Base-by-base conservation (phyloP, 73 alveolate species). In the Effrenium voratum region DNA sequence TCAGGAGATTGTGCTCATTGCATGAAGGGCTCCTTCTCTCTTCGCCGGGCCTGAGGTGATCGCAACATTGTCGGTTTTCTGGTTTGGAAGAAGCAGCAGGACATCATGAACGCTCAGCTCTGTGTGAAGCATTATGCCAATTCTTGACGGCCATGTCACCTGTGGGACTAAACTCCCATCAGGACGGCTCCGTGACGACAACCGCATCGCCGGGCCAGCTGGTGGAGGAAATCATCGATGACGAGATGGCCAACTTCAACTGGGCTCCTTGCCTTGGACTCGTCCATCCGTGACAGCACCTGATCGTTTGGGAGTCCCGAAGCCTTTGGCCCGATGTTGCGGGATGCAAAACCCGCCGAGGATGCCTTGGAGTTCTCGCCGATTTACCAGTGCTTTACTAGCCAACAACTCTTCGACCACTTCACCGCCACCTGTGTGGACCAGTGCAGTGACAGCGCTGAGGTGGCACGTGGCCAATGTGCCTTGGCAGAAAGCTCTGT, bases 361-460 rank as follows among this genome's bases (percentile, higher is more conserved):
- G 96, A 90, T 66, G 97, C 97, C 52, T 70, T 90, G 97, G 97
- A 90, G 49, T 90, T 90, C 55, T 90, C 97, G 13, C 97, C 97
- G 41, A 90, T 90, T 55, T 90, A 90, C 30, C 97, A 90, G 55
- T 90, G 97, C 97, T 90, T 90, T 45, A 76, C n/a, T 57, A 80
- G 68, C 4, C 66, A 55, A 19, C 75, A 90, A 57, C 87, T 90
- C 76, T 90, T 66, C 26, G 97, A 90, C 50, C 97, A 90, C 87
- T 90, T 90, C 87, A 70, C 59, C 41, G 88, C 75, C 5, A 26
- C 12, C 28, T 90, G 93, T 59, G 36, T 85, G 22, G 34, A 3
- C 28, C 3, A 46, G 46, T 90, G 97, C 75, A 87, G 88, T 32
- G 38, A 5, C 8, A 46, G 46, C 28, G 87, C 97, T 2, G 97